Percentiles rank a stretch among this genome's conserved stretches.
phyloP scores from a whole-genome alignment of 768 basidiomycete species.

The Mycena crocata region DNA sequence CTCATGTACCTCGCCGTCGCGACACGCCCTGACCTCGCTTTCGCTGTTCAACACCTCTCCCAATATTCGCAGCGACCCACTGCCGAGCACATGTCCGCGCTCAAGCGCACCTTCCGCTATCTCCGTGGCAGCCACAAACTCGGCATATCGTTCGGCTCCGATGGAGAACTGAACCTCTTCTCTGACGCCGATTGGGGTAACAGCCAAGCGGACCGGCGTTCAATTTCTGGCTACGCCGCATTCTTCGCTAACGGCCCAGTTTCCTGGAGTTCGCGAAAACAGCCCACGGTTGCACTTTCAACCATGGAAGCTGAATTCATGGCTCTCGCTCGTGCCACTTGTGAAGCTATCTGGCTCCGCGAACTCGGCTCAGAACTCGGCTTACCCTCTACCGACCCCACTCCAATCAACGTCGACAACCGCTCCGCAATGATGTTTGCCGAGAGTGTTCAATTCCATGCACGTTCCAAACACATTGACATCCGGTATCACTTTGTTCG shows the following conservation, averaged over 20 bases:
- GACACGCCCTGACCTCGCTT: conserved; percentile 49
- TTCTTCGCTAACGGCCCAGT: conserved; percentile 43
- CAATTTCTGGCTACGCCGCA: conserved; percentile 48
- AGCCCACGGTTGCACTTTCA: conserved; percentile 41
- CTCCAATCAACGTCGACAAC: conserved; percentile 42
- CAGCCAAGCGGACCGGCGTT: conserved; percentile 31
- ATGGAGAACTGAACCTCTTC: conserved; percentile 7
- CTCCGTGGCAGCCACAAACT: conserved; percentile 37
- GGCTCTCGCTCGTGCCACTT: conserved; percentile 42
- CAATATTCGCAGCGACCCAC: conserved; percentile 44
- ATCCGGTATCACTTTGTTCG: conserved; percentile 46
- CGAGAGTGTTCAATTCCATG: conserved; percentile 41
- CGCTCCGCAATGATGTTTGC: conserved; percentile 40
- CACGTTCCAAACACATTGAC: conserved; percentile 49
- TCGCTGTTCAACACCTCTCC: conserved; percentile 40
- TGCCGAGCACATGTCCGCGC: conserved; percentile 45
- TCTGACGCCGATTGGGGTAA: conserved; percentile 37
- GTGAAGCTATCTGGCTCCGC: conserved; percentile 47
- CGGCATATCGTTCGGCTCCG: conserved; percentile 22
- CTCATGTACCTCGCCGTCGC: conserved; percentile 45
- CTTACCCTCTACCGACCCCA: conserved; percentile 10
- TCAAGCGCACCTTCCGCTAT: conserved; percentile 50
- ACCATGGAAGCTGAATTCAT: conserved; percentile 51
- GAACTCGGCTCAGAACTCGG: conserved; percentile 31
- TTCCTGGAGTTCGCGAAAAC: conserved; percentile 48